Percentiles rank a stretch among this genome's conserved stretches.
These are phyloP conservation scores for Artemisia princeps DNA, from an alignment of 140 eudicot species.

Conservation along the genomic window DNA sequence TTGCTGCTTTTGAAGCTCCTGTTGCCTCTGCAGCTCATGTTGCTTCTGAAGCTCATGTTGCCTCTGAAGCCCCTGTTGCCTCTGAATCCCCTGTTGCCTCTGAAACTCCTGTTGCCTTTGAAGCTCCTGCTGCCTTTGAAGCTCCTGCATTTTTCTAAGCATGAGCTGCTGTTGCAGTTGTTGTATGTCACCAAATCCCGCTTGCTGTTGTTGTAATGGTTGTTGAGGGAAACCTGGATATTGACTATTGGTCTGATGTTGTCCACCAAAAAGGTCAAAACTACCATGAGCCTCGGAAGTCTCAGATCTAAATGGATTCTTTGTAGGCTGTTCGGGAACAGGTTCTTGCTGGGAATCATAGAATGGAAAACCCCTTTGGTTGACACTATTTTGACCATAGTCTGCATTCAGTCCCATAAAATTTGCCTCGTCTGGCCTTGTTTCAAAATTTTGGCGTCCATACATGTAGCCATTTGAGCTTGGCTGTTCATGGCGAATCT, in stretches of 20 bases:
- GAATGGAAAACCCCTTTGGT: slow-evolving; percentile 45
- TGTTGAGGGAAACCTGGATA: slow-evolving; percentile 59
- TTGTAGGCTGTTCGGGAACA: slow-evolving; percentile 37
- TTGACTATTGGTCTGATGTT: slow-evolving; percentile 55
- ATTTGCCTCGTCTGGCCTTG: slow-evolving; percentile 58
- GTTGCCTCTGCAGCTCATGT: slow-evolving; percentile 40
- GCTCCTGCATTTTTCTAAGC: slow-evolving; percentile 73
- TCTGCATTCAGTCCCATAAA: slow-evolving; percentile 64
- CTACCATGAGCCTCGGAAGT: slow-evolving; percentile 54
- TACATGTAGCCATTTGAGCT: slow-evolving; percentile 55
- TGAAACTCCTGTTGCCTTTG: slow-evolving; percentile 65
- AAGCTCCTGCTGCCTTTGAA: slow-evolving; percentile 69
- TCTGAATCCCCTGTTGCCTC: slow-evolving; percentile 58
- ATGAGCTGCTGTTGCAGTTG: slow-evolving; percentile 74
- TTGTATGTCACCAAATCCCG: slow-evolving; percentile 63
- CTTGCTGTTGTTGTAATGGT: slow-evolving; percentile 52
- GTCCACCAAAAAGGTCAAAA: slow-evolving; percentile 79
- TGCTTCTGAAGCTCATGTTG: slow-evolving; percentile 77
- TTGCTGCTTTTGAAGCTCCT: slow-evolving; percentile 29
- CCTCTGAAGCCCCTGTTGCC: slow-evolving; percentile 52
- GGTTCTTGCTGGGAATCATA: slow-evolving; percentile 49
- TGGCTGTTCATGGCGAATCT: slow-evolving; percentile 46
- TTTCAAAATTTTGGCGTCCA: slow-evolving; percentile 43
- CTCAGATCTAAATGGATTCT: slow-evolving; percentile 43
- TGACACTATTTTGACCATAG: slow-evolving; percentile 44